Conservation (phyloP, 2,329 filamentous ascomycete species). For the Monosporascus sp. region DNA sequence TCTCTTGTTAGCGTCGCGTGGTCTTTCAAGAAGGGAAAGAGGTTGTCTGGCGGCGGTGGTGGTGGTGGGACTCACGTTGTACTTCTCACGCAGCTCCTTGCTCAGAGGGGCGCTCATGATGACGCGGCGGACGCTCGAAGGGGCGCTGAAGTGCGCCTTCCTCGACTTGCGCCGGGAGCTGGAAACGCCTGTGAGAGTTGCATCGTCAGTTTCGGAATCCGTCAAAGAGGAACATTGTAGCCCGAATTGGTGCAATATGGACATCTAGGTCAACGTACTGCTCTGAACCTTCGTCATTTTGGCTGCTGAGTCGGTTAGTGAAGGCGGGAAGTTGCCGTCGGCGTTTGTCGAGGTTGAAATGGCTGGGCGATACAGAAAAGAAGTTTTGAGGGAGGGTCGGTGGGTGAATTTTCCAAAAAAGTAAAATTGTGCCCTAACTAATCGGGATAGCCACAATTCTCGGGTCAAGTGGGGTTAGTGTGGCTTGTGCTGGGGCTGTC, state of each 20-base stretch:
- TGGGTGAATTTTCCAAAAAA: not conserved
- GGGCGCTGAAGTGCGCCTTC: slow-evolving; percentile 96
- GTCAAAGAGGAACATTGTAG: not conserved
- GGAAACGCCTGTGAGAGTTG: slow-evolving; percentile 16
- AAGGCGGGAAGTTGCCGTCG: slow-evolving; percentile 10
- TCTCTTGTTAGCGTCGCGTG: slow-evolving; percentile 1
- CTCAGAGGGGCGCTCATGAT: slow-evolving; percentile 96
- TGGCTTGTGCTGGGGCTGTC: too few species aligned
- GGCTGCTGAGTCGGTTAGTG: slow-evolving; percentile 15
- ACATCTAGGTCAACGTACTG: slow-evolving; percentile 12
- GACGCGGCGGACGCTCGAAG: slow-evolving; percentile 86
- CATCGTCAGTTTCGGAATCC: slow-evolving; percentile 2
- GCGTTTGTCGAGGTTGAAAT: slow-evolving; percentile 8
- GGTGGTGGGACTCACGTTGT: slow-evolving; percentile 70
- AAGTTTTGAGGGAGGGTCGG: not conserved
- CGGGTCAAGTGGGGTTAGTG: too few species aligned
- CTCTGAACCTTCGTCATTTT: slow-evolving; percentile 28
- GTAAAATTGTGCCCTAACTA: not conserved
- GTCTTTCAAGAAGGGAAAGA: not conserved
- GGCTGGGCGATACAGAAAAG: not conserved
- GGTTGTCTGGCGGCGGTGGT: not conserved
- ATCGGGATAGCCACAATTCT: not conserved
- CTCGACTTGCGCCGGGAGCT: slow-evolving; percentile 93
- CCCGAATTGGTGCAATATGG: not conserved
- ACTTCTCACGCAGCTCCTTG: slow-evolving; percentile 98